Base-by-base conservation (phyloP, 2,329 filamentous ascomycete species). In the Fusarium bactridioides region DNA sequence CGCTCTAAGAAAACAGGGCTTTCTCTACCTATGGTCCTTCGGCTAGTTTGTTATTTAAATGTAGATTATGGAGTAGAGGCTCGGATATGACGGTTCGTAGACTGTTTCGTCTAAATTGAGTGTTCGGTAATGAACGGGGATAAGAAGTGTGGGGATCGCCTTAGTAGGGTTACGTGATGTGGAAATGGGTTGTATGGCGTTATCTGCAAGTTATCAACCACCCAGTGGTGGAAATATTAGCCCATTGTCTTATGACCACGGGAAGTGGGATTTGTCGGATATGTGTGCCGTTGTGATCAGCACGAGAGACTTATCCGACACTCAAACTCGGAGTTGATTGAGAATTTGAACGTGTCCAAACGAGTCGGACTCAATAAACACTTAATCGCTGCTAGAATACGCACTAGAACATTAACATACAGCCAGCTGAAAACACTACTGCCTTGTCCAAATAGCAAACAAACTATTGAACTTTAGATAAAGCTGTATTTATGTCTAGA, bases 401-500 rank as follows among this genome's bases (percentile, higher is more conserved):
- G 16, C 16, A 21, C 12, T 31, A 23, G 10, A 33, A 21, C 7
- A 11, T 33, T 4, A 11, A 55, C 4, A 27, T 53, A 3, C 15
- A 18, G 21, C 16, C 16, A 25, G 21, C 37, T 44, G 11, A 21
- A 15, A 11, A 44, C 0, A 4, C 23, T 7, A 56, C 27, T 11
- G 6, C 1, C 16, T 25, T 45, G 4, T 7, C 1, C 4, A 12
- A 21, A 25, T 45, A 56, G n/a, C 33, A 0, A 44, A 33, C 10
- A 18, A 8, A 44, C 53, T 44, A 56, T 56, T 21, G 40, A 56
- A 56, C 21, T 29, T 56, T 56, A 56, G 53, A 56, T 45, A 19
- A 56, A 25, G 27, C n/a, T 56, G 10, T 1, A 2, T 9, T 25
- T 13, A 10, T 35, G 54, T 45, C 25, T 13, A 35, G 54, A 56